Evolutionary conservation across 192 early-diverging fungal species (phyloP), one percentile per base, ranked within the genome.

Genomic region (Podila epigama): DNA sequence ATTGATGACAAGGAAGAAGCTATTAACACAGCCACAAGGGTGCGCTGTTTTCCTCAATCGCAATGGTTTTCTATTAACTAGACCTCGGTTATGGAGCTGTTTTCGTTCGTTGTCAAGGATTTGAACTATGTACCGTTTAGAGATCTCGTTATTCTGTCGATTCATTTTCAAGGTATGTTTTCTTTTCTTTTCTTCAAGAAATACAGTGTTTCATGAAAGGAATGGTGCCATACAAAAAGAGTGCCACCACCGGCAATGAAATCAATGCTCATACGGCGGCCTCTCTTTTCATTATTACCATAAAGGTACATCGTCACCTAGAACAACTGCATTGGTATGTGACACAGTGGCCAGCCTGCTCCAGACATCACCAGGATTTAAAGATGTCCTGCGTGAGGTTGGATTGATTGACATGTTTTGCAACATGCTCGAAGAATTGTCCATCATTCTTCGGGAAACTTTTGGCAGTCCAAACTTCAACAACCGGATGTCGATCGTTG

Each of bases 111-210:
- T 29, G 82, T 89, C 70, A 68, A 75, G 37, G 82, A 85, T 72
- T 59, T 91, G 12, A 85, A 88, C 56, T 91, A 90, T 64, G 88
- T 89, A 1, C 88, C 89, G 3, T 88, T 91, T 60, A 81, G 85
- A 33, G 85, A 87, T 34, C 64, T 86, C 27, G 84, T 83, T 15
- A 83, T 89, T 13, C 55, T 85, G 18, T 83, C 77, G 1, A 68
- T 87, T 10, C 84, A 87, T 51, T 80, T 89, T 36, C 87, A 86
- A 78, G 81, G 84, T 81, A 77, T 25, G 62, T n/a, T n/a, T n/a
- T n/a, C n/a, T n/a, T n/a, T n/a, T n/a, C n/a, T n/a, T n/a, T n/a
- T n/a, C n/a, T n/a, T n/a, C n/a, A n/a, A n/a, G n/a, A n/a, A n/a
- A n/a, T n/a, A n/a, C n/a, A n/a, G n/a, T n/a, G n/a, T n/a, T n/a